phyloP scores from a whole-genome alignment of 208 protist genomes.

The Leishmania amazonensis region DNA sequence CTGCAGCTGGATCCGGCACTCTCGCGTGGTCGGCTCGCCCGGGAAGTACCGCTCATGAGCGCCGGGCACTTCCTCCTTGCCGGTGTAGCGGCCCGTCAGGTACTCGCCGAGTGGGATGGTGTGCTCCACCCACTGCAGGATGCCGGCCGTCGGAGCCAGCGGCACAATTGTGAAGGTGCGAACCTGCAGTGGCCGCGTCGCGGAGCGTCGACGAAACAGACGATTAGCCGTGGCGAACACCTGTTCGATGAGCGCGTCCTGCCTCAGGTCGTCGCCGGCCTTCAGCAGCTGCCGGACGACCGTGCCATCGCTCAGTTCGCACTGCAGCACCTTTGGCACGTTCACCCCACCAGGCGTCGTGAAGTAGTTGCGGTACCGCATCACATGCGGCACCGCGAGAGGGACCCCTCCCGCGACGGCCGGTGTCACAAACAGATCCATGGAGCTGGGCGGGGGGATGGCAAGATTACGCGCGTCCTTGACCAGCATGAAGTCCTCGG shows the following conservation, averaged over 20 bases:
- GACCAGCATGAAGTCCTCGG: constrained; percentile 40
- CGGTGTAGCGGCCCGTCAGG: constrained; percentile 55
- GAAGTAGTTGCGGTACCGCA: constrained; percentile 69
- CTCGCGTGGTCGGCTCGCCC: constrained; percentile 55
- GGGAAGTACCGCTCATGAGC: constrained; percentile 90
- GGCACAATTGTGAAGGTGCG: constrained; percentile 96
- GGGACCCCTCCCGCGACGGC: neutral
- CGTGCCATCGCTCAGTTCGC: constrained; percentile 80
- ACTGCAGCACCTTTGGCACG: constrained; percentile 92
- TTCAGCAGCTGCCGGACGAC: constrained; percentile 91
- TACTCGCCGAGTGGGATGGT: constrained; percentile 92
- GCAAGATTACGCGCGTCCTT: constrained; percentile 30
- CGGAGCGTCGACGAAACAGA: constrained; percentile 45
- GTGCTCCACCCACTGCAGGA: constrained; percentile 94
- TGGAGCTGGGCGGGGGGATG: constrained; percentile 52
- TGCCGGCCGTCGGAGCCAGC: constrained; percentile 85
- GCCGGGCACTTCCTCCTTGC: constrained; percentile 33
- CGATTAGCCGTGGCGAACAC: constrained; percentile 88
- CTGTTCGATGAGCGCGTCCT: constrained; percentile 97
- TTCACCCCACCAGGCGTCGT: constrained; percentile 94
- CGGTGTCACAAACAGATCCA: constrained; percentile 9
- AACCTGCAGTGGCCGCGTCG: constrained; percentile 47
- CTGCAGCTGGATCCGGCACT: constrained; percentile 58
- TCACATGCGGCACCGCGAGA: constrained; percentile 29
- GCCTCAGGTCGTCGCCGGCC: constrained; percentile 93